Evolutionary conservation across 148 eudicot species (phyloP).

Genomic region (Polygonum aviculare): DNA sequence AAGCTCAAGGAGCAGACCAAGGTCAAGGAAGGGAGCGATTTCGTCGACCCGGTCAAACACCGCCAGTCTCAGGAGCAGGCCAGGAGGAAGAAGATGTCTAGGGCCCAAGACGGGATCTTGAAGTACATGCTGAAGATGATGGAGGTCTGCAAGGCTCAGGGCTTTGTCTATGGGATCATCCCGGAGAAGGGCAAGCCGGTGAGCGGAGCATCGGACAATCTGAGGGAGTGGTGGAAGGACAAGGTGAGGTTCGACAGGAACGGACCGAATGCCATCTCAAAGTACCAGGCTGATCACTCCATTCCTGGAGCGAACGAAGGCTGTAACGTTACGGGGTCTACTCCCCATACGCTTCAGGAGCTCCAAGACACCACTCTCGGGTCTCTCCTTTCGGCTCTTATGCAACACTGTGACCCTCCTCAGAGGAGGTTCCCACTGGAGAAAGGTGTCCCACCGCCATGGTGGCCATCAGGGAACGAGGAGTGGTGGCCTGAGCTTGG

Average conservation of each 20-base stretch:
- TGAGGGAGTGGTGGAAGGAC: constrained; percentile 78
- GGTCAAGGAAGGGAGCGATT: constrained; percentile 24
- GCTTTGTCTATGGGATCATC: constrained; percentile 64
- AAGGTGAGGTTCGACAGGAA: constrained; percentile 58
- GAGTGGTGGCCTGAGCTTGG: constrained; percentile 68
- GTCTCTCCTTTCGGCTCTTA: constrained; percentile 51
- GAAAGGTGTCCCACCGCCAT: constrained; percentile 61
- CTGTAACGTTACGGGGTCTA: constrained; percentile 26
- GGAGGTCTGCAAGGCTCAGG: constrained; percentile 73
- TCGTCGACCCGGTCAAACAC: constrained; percentile 31
- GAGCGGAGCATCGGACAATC: constrained; percentile 63
- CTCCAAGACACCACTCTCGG: constrained; percentile 71
- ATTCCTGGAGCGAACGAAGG: constrained; percentile 36
- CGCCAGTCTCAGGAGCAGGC: constrained; percentile 54
- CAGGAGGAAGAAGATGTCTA: constrained; percentile 57
- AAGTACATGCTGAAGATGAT: constrained; percentile 73
- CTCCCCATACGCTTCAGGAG: constrained; percentile 48
- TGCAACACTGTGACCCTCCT: constrained; percentile 76
- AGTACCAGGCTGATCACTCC: constrained; percentile 34
- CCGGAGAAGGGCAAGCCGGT: constrained; percentile 77
- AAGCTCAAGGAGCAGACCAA: constrained; percentile 39
- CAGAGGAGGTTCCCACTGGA: constrained; percentile 64
- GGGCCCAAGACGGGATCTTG: constrained; percentile 65
- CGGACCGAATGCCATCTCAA: constrained; percentile 60
- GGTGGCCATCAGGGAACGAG: constrained; percentile 70